Evolutionary conservation across 371 early-diverging fungal species (phyloP).

Genomic region (Choanephora cucurbitarum): DNA sequence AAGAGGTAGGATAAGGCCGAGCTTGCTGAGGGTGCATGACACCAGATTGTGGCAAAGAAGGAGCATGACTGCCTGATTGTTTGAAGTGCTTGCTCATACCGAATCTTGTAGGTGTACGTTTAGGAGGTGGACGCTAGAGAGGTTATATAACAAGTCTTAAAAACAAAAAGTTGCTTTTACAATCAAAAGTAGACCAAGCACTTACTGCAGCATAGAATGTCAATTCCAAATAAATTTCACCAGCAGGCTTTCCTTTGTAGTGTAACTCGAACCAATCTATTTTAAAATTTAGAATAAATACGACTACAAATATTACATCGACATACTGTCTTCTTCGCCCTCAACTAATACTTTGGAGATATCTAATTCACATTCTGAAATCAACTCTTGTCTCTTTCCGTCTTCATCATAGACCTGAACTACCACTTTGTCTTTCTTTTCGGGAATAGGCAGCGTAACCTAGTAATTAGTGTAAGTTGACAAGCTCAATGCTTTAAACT

Average conservation of each 20-base stretch:
- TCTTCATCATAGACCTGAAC: slow-evolving; percentile 54
- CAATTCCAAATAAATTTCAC: slow-evolving; percentile 58
- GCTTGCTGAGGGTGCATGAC: slow-evolving; percentile 2
- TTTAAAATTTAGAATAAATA: slow-evolving; percentile 2
- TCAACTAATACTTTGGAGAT: slow-evolving; percentile 58
- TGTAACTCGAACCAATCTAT: slow-evolving; percentile 60
- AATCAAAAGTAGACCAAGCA: too few relatives aligned
- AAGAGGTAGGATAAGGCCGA: slow-evolving; percentile 17
- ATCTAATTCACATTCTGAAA: slow-evolving; percentile 68
- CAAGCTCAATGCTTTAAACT: background rate
- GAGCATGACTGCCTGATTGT: slow-evolving; percentile 20
- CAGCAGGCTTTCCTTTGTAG: slow-evolving; percentile 54
- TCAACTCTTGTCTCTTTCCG: slow-evolving; percentile 56
- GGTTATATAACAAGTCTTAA: background rate
- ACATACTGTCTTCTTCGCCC: slow-evolving; percentile 70
- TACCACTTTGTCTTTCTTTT: slow-evolving; percentile 39
- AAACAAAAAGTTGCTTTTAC: too few relatives aligned
- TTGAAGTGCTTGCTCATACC: slow-evolving; percentile 23
- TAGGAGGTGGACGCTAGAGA: slow-evolving; percentile 41
- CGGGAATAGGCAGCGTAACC: slow-evolving; percentile 49
- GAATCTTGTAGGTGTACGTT: slow-evolving; percentile 45
- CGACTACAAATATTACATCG: background rate
- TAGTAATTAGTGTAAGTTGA: slow-evolving; percentile 4
- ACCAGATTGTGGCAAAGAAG: slow-evolving; percentile 19
- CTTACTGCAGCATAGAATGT: slow-evolving; percentile 63